Conservation (phyloP, 1,284 basidiomycete genomes). For the Fomitopsis palustris region DNA sequence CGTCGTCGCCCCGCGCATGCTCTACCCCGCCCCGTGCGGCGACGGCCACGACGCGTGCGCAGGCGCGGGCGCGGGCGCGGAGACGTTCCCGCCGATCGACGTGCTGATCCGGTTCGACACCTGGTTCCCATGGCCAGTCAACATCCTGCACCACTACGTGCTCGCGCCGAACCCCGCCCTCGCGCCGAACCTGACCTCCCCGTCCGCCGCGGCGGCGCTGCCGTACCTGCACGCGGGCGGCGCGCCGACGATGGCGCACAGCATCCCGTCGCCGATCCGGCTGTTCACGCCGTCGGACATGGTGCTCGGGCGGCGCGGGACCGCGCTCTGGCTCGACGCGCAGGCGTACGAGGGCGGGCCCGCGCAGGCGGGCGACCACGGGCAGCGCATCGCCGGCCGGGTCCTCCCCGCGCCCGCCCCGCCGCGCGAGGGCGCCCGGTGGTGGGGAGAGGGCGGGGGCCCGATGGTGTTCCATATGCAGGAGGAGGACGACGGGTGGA, state of each 20-base stretch:
- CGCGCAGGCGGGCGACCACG: conserved; percentile 39
- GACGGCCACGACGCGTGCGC: conserved; percentile 13
- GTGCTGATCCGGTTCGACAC: conserved; percentile 58
- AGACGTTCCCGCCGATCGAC: conserved; percentile 36
- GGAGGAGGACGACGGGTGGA: conserved; percentile 46
- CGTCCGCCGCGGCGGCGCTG: conserved; percentile 29
- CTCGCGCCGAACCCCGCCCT: conserved; percentile 38
- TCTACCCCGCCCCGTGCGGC: conserved; percentile 15
- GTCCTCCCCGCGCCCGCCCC: conserved; percentile 20
- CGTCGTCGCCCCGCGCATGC: conserved; percentile 28
- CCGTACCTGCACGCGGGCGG: conserved; percentile 35
- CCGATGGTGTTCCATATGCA: conserved; percentile 43
- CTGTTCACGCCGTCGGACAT: conserved; percentile 54
- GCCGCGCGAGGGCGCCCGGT: conserved; percentile 14
- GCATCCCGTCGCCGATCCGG: conserved; percentile 56
- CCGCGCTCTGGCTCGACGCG: conserved; percentile 61
- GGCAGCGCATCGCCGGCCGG: conserved; percentile 54
- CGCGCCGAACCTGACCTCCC: neutral
- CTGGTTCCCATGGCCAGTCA: conserved; percentile 64
- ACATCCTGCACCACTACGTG: conserved; percentile 59
- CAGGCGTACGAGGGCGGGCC: conserved; percentile 41
- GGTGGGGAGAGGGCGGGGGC: conserved; percentile 21
- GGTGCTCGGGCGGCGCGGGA: conserved; percentile 54
- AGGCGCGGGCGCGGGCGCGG: conserved; percentile 6
- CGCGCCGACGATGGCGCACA: conserved; percentile 25